A percentile compares a stretch with the other conserved stretches of the same genome.
Evolutionary conservation across 805 yeast species (phyloP).

Genomic region (Wickerhamomyces alni): DNA sequence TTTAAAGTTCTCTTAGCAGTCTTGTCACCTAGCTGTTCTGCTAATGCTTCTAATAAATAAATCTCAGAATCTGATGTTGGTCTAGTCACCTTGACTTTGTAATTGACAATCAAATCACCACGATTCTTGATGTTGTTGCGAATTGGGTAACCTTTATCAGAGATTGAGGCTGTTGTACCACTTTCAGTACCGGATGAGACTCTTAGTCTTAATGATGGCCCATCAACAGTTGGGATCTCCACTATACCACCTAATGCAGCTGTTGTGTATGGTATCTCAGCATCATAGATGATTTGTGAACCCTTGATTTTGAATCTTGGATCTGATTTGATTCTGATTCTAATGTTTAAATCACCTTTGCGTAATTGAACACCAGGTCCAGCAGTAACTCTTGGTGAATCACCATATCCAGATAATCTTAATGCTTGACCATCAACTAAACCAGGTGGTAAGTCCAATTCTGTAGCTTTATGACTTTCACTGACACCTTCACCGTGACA

Average conservation of each 20-base stretch:
- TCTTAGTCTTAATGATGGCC: conserved; percentile 66
- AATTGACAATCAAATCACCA: conserved; percentile 76
- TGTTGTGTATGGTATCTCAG: conserved; percentile 84
- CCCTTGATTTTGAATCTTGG: conserved; percentile 61
- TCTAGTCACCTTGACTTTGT: conserved; percentile 63
- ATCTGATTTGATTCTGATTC: conserved; percentile 76
- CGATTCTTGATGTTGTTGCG: conserved; percentile 45
- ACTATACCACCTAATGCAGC: conserved; percentile 94
- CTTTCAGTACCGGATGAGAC: conserved; percentile 81
- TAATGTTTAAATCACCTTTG: conserved; percentile 84
- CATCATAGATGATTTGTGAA: conserved; percentile 57
- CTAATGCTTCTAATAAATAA: conserved; percentile 87
- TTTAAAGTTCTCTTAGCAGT: conserved; percentile 58
- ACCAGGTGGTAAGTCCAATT: conserved; percentile 84
- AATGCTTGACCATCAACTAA: conserved; percentile 80
- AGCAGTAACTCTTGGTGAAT: conserved; percentile 72
- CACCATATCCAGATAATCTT: conserved; percentile 85
- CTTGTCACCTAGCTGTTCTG: conserved; percentile 80
- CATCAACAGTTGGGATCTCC: conserved; percentile 87
- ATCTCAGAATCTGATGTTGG: conserved; percentile 83
- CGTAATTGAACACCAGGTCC: conserved; percentile 61
- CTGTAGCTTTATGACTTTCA: conserved; percentile 60
- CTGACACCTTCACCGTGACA: conserved; percentile 92
- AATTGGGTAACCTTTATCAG: conserved; percentile 84
- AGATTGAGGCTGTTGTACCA: conserved; percentile 67